Percentiles rank a stretch among this genome's conserved stretches.
phyloP scores from a whole-genome alignment of 805 yeast species.

The Zygotorulaspora florentina region DNA sequence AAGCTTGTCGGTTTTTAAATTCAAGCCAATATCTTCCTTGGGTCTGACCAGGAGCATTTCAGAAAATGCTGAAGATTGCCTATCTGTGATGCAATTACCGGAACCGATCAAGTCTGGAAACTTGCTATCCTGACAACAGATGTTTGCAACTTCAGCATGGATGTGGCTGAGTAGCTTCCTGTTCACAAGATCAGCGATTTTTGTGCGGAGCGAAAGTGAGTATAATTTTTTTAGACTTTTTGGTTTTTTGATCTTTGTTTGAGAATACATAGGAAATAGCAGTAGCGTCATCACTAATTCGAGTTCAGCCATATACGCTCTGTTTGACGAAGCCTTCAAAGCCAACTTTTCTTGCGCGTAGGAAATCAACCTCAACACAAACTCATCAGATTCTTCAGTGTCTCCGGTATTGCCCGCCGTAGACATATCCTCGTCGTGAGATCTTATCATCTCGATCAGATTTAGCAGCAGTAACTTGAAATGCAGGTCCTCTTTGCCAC shows the following conservation, averaged over 20 bases:
- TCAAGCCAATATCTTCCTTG: conserved; percentile 15
- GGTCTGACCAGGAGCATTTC: conserved; percentile 17
- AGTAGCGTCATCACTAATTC: conserved; percentile 82
- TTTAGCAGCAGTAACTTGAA: conserved; percentile 69
- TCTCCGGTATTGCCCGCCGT: conserved; percentile 2
- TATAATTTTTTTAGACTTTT: conserved; percentile 50
- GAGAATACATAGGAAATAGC: conserved; percentile 41
- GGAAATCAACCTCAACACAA: conserved; percentile 49
- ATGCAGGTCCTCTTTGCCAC: conserved; percentile 54
- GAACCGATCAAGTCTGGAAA: conserved; percentile 23
- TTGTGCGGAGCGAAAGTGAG: conserved; percentile 55
- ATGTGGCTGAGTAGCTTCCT: conserved; percentile 36
- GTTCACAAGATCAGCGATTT: conserved; percentile 69
- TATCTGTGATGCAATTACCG: conserved; percentile 10
- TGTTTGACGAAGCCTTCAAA: conserved; percentile 54
- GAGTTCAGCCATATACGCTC: conserved; percentile 60
- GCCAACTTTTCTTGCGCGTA: conserved; percentile 64
- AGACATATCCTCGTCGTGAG: conserved; percentile 29
- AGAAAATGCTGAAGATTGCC: conserved; percentile 8
- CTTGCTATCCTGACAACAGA: conserved; percentile 9
- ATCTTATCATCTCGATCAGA: conserved; percentile 74
- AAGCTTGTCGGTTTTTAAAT: conserved; percentile 11
- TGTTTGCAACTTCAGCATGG: conserved; percentile 20
- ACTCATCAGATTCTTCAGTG: conserved; percentile 40
- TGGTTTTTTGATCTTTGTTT: conserved; percentile 44